Base-by-base conservation (phyloP, 1,284 basidiomycete species). In the Irpex sp. region DNA sequence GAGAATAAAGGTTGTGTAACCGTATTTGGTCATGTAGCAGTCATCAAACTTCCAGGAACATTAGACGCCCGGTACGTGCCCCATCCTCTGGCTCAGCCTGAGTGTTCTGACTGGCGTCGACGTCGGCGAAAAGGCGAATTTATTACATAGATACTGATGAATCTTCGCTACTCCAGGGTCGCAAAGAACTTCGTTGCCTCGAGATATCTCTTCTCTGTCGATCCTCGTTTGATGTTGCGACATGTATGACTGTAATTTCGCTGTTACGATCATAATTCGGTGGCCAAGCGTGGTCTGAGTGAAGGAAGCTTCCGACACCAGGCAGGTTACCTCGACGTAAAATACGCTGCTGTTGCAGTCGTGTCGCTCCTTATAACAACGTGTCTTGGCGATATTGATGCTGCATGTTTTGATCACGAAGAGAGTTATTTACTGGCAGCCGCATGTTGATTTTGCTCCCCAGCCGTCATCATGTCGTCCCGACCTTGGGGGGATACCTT, bases 11-110 rank as follows among this genome's bases (percentile, higher is more conserved):
- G 57, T 21, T 55, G 33, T 55, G 53, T 55, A 35, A 55, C 26
- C 53, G 53, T 55, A 55, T 55, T 55, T 55, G 53, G 53, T 15
- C 53, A 31, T 55, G 53, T 55, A 55, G 17, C 53, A 55, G 26
- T 55, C 53, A 35, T 55, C 31, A 21, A 55, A 15, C 39, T 43
- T 43, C 15, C 53, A 55, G 5, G 49, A n/a, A 50, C 49, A 50
- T n/a, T 43, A 50, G 49, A 50, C 49, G 49, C 49, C 43, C 11
- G 26, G 26, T 26, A 26, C 26, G 26, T 26, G 26, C 26, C 26
- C 26, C 26, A 26, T 26, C 26, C 26, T 26, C 26, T 26, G 26
- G 26, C 26, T 26, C 26, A 26, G 26, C 26, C 26, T 26, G 21
- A 21, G 37, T 39, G 37, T 39, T 39, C 37, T 15, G 39, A 15